Evolutionary conservation across 768 basidiomycete species (phyloP).

Genomic region (Pleurotus eryngii): DNA sequence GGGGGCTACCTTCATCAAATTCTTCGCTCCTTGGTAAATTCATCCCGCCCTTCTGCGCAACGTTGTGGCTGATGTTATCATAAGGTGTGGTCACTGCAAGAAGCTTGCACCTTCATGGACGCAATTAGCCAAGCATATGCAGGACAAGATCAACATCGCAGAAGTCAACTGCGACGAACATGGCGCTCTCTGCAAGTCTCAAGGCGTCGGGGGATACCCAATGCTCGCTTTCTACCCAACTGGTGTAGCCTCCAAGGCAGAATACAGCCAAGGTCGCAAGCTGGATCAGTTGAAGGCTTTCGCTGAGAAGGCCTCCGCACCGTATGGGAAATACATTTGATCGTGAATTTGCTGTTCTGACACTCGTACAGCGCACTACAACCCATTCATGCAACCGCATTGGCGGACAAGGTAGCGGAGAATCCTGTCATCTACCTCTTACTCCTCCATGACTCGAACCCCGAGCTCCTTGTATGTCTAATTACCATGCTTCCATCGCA

Average conservation of each 20-base stretch:
- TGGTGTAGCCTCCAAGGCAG: conserved; percentile 46
- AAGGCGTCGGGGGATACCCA: conserved; percentile 80
- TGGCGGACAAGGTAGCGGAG: conserved; percentile 32
- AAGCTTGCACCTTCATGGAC: conserved; percentile 83
- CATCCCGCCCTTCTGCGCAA: not conserved
- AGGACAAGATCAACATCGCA: conserved; percentile 70
- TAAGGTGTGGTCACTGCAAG: conserved; percentile 93
- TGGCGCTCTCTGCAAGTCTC: conserved; percentile 56
- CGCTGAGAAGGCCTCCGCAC: conserved; percentile 67
- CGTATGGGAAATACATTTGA: conserved; percentile 43
- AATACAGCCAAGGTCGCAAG: conserved; percentile 73
- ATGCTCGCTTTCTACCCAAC: conserved; percentile 69
- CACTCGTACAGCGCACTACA: conserved; percentile 31
- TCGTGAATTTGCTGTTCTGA: not conserved
- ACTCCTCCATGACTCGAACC: conserved; percentile 44
- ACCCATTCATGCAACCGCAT: conserved; percentile 36
- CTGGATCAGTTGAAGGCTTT: conserved; percentile 71
- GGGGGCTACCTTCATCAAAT: conserved; percentile 54
- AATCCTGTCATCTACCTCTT: conserved; percentile 51
- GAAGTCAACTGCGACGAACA: conserved; percentile 89
- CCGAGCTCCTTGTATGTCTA: conserved; percentile 28
- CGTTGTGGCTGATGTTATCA: not conserved
- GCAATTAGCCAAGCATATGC: conserved; percentile 68
- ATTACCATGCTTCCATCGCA: not conserved
- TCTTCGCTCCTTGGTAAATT: conserved; percentile 84